phyloP scores from a whole-genome alignment of 495 filamentous ascomycete species.

The Acidomyces sp. region DNA sequence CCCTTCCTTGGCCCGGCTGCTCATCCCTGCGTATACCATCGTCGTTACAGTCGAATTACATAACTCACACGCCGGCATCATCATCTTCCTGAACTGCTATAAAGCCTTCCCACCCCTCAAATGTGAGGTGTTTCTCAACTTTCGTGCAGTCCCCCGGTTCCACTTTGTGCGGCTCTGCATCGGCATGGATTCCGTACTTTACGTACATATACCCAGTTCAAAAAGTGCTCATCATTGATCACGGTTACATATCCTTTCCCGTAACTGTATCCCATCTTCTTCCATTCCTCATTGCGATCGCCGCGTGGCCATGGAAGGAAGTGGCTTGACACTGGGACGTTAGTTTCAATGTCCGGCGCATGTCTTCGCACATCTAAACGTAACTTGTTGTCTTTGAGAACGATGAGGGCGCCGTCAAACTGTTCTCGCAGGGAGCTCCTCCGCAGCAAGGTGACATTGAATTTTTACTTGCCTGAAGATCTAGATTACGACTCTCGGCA shows the following conservation, averaged over 20 bases:
- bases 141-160: slow-evolving; percentile 27
- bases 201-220: slow-evolving; percentile 30
- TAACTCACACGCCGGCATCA: slow-evolving; percentile 35
- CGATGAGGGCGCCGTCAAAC: slow-evolving; percentile 23
- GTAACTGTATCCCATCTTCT: slow-evolving; percentile 2
- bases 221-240: slow-evolving; percentile 24
- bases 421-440: slow-evolving; percentile 18
- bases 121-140: slow-evolving; percentile 23
- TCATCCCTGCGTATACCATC: slow-evolving; percentile 26
- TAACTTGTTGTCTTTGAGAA: slow-evolving; percentile 24
- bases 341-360: slow-evolving; percentile 9
- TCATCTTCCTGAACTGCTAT: slow-evolving; percentile 24
- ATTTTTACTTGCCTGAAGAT: too few species aligned
- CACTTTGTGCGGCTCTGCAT: slow-evolving; percentile 23
- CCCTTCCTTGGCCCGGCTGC: slow-evolving; percentile 1
- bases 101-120: slow-evolving; percentile 29
- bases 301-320: slow-evolving; percentile 23
- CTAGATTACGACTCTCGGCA: too few species aligned
- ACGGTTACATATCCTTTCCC: slow-evolving; percentile 27
- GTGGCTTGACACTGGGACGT: slow-evolving; percentile 24
- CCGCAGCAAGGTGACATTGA: slow-evolving; percentile 22
- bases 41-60: slow-evolving; percentile 44
- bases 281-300: slow-evolving; percentile 25
- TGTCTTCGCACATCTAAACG: slow-evolving; percentile 23
- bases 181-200: slow-evolving; percentile 23